These are phyloP conservation scores for Mercurialis annua DNA, from an alignment of 345 rosid species.

Conservation along the genomic window DNA sequence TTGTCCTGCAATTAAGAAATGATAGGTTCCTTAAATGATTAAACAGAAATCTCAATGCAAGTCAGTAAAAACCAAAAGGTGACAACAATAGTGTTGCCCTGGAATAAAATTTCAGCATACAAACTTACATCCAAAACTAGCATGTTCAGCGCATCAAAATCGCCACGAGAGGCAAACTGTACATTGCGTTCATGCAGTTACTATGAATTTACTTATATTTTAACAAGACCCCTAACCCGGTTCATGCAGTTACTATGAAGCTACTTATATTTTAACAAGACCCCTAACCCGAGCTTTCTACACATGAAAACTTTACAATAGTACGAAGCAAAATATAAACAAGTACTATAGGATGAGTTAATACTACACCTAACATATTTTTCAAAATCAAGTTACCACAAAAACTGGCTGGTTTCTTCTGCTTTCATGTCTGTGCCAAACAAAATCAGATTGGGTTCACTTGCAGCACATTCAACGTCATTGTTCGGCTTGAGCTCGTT, in stretches of 20 bases:
- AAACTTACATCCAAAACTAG: not conserved
- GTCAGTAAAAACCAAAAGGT: no score
- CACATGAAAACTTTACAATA: not conserved
- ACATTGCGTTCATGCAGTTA: not conserved
- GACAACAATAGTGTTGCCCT: no score
- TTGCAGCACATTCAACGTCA: not conserved
- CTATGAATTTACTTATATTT: no score
- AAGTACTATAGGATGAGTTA: not conserved
- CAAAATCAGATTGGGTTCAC: constrained; percentile 2
- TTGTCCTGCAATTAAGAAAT: not conserved
- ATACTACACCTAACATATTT: not conserved
- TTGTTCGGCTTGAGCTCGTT: constrained; percentile 1
- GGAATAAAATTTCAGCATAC: no score
- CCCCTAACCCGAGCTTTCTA: not conserved
- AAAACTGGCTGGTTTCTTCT: not conserved
- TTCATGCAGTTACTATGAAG: not conserved
- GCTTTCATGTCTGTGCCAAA: not conserved
- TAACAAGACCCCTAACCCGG: no score
- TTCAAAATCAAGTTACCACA: not conserved
- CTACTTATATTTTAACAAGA: not conserved
- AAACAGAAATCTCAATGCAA: no score
- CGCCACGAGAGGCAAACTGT: not conserved
- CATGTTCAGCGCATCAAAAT: not conserved
- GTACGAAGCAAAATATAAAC: not conserved
- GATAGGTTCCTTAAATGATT: no score